Evolutionary conservation across 2,329 filamentous ascomycete species (phyloP).

Genomic region (Diaporthe sp.): DNA sequence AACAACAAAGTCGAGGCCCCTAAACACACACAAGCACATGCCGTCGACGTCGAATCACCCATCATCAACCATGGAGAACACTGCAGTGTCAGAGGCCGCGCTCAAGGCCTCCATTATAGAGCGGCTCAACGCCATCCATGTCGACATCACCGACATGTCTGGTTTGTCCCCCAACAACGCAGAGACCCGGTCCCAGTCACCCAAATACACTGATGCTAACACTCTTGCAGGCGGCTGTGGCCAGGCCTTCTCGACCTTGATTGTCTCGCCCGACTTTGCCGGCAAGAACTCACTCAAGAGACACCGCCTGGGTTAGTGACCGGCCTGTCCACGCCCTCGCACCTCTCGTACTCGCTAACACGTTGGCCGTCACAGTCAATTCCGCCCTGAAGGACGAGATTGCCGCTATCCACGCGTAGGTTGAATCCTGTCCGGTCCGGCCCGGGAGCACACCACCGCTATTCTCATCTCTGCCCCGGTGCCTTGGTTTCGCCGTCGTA

Average conservation of each 20-base stretch:
- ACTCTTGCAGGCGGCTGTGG: constrained; percentile 69
- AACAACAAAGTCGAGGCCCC: not conserved
- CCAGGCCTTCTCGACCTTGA: constrained; percentile 71
- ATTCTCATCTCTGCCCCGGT: not conserved
- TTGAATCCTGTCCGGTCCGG: not conserved
- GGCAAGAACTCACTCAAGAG: constrained; percentile 84
- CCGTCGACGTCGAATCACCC: not conserved
- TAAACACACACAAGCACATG: constrained; percentile 2
- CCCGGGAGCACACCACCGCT: not conserved
- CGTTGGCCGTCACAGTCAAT: constrained; percentile 76
- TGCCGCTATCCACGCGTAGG: constrained; percentile 82
- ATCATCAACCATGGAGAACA: constrained; percentile 62
- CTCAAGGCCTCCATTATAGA: constrained; percentile 78
- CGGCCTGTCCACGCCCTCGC: not conserved
- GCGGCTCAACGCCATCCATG: constrained; percentile 80
- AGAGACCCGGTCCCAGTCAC: not conserved
- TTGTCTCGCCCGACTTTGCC: constrained; percentile 76
- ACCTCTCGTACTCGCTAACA: not conserved
- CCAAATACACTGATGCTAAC: not conserved
- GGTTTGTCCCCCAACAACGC: constrained; percentile 67
- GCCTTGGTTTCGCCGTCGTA: not conserved
- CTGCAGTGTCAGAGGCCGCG: constrained; percentile 79
- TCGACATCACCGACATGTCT: constrained; percentile 92
- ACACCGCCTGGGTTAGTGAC: constrained; percentile 67
- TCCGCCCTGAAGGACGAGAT: constrained; percentile 87